Evolutionary conservation across 495 filamentous ascomycete species (phyloP).

Genomic region (Lasiosphaeriaceae sp.): DNA sequence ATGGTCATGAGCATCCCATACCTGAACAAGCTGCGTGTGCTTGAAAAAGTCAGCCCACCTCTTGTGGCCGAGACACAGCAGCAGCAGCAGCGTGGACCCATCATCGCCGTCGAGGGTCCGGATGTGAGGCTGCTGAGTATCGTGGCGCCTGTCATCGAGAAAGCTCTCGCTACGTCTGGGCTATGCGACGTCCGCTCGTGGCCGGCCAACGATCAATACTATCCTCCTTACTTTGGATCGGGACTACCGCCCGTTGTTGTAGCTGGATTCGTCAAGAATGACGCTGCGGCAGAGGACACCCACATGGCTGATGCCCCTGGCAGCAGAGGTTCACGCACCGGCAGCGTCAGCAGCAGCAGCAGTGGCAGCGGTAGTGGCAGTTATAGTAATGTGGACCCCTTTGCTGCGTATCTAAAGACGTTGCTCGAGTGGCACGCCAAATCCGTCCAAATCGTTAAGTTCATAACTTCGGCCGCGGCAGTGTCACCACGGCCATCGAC

Average conservation of each 20-base stretch:
- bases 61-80: constrained; percentile 32
- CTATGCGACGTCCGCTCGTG: constrained; percentile 58
- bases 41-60: constrained; percentile 35
- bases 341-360: not conserved
- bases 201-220: constrained; percentile 21
- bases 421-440: constrained; percentile 69
- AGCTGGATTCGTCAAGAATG: not conserved
- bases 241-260: not conserved
- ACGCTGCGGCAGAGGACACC: not conserved
- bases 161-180: constrained; percentile 51
- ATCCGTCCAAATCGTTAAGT: constrained; percentile 60
- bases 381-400: constrained; percentile 31
- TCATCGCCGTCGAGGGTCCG: constrained; percentile 80
- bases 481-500: not conserved
- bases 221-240: not conserved
- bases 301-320: not conserved
- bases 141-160: constrained; percentile 59
- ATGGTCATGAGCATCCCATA: constrained; percentile 72
- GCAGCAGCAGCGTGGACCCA: constrained; percentile 58
- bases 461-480: constrained; percentile 46
- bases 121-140: constrained; percentile 49
- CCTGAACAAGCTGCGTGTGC: constrained; percentile 53
- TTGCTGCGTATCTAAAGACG: constrained; percentile 63
- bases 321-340: not conserved
- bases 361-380: not conserved